phyloP scores from a whole-genome alignment of 2,329 filamentous ascomycete genomes.

The Venturia oleaginea region DNA sequence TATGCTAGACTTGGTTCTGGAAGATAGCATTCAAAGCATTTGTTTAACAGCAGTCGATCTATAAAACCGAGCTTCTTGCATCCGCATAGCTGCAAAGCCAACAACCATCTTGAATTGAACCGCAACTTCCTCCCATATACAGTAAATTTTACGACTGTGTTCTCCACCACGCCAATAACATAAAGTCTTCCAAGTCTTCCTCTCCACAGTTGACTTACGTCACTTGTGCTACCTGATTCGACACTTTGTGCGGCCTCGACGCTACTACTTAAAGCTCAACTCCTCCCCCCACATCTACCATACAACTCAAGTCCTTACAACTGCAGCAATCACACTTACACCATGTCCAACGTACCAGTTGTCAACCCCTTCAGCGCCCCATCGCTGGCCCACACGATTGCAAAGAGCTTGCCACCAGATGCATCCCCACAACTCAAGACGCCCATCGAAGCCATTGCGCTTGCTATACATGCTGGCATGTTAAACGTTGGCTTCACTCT shows the following conservation, averaged over 20 bases:
- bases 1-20: too few species aligned
- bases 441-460: constrained; percentile 72
- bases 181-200: too few species aligned
- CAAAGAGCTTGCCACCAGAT: constrained; percentile 32
- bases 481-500: constrained; percentile 69
- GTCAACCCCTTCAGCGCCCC: constrained; percentile 2
- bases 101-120: too few species aligned
- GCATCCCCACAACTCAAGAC: constrained; percentile 45
- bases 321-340: not conserved
- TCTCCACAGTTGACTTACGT: not conserved
- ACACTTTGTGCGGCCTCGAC: not conserved
- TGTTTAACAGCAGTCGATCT: too few species aligned
- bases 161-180: too few species aligned
- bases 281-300: not conserved
- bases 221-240: constrained; percentile 1
- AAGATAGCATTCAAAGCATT: too few species aligned
- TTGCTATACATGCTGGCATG: constrained; percentile 80
- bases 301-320: not conserved
- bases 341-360: not conserved
- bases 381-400: constrained; percentile 34
- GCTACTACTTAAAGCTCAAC: not conserved
- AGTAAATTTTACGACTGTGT: not conserved
- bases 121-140: not conserved
- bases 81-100: too few species aligned
- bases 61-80: too few species aligned